Evolutionary conservation across 192 early-diverging fungal species (phyloP), one percentile per base, ranked within the genome.

Genomic region (Spizellomyces sp.): DNA sequence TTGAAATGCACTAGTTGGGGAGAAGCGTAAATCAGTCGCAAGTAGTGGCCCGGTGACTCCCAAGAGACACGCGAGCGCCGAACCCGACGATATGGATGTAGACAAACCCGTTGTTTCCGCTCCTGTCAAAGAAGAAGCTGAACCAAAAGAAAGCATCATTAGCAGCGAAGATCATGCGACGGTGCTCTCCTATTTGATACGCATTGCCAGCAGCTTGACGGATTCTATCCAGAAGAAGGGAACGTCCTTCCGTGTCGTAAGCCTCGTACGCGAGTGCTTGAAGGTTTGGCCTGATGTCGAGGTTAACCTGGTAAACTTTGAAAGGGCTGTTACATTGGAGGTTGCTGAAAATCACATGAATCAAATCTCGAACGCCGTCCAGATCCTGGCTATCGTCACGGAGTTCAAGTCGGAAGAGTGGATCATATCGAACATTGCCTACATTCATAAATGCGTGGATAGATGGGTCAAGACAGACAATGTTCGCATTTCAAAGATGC

Each of bases 401-500:
- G 83, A 87, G 54, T 75, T 81, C 58, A 91, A 90, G 54, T 76
- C 86, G 0, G 52, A 74, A 0, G 78, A 83, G 36, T 93, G 90
- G 90, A 86, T 91, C 22, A 56, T 89, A 19, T 75, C 78, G 61
- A 89, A 93, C 64, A 76, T 94, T 42, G 73, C 69, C 9, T 74
- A 80, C 3, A 75, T 95, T 4, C 86, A 90, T 41, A 83, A 84
- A 54, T 76, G 85, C 7, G 67, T 95, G 52, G 91, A 90, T 66
- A 83, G 80, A 19, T 90, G 89, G 72, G 79, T 95, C n/a, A 78
- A 84, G 9, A 86, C 86, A 0, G 95, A 97, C 62, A 90, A 93
- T 72, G 76, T 86, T 0, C 79, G 84, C 6, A 84, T 97, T 54
- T 86, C 91, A 58, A 86, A 86, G 67, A 82, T 87, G 43, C 79